These are phyloP conservation scores for Laetiporus sulphureus DNA, from an alignment of 1,284 basidiomycete species.

Conservation along the genomic window DNA sequence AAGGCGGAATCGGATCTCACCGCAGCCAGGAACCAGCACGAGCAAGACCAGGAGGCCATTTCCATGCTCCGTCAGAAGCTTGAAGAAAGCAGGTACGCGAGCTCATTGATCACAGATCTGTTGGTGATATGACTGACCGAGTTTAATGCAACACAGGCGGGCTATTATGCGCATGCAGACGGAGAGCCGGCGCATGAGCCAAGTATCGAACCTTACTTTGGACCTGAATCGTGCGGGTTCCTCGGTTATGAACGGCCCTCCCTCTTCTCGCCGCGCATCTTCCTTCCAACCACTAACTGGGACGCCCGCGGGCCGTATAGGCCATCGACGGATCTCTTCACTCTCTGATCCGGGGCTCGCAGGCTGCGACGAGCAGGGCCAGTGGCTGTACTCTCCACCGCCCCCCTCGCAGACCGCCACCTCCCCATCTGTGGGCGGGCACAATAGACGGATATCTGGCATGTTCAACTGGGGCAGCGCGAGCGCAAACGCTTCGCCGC, in stretches of 20 bases:
- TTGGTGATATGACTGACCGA: constrained; percentile 1
- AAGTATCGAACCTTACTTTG: constrained; percentile 37
- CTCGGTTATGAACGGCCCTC: constrained; percentile 31
- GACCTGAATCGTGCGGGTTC: constrained; percentile 49
- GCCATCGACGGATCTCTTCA: constrained; percentile 64
- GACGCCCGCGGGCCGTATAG: constrained; percentile 36
- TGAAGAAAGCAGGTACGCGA: constrained; percentile 77
- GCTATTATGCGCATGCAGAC: constrained; percentile 89
- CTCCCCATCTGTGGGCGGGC: constrained; percentile 21
- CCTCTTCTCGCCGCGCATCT: constrained; percentile 50
- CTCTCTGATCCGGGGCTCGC: constrained; percentile 47
- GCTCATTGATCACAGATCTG: constrained; percentile 1
- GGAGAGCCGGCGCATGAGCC: constrained; percentile 65
- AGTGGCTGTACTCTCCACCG: constrained; percentile 21
- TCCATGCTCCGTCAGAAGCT: constrained; percentile 76
- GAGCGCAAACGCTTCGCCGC: no score
- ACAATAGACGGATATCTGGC: constrained; percentile 43
- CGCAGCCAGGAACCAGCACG: constrained; percentile 50
- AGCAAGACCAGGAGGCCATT: constrained; percentile 80
- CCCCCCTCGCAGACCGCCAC: constrained; percentile 11
- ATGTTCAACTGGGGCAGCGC: constrained; percentile 44
- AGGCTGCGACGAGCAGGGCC: constrained; percentile 10
- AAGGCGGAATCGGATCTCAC: constrained; percentile 56
- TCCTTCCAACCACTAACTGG: constrained; percentile 69
- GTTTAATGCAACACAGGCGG: constrained; percentile 39